phyloP scores from a whole-genome alignment of 78 protist genomes.

The Planoprotostelium fungivorum region DNA sequence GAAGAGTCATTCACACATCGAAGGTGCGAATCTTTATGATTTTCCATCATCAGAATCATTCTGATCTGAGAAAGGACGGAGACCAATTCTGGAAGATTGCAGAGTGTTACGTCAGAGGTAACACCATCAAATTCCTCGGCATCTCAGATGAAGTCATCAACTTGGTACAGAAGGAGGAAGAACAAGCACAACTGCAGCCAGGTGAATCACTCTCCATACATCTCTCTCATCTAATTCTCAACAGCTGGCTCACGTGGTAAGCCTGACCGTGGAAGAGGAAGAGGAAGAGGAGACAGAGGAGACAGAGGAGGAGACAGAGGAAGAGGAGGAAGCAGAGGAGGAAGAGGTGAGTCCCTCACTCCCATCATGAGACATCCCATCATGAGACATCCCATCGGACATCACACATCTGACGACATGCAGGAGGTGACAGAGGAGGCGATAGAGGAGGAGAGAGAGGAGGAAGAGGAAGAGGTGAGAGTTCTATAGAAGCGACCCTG shows the following conservation, averaged over 20 bases:
- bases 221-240: no score
- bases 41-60: background rate
- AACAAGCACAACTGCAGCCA: slow-evolving; percentile 7
- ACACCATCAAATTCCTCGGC: slow-evolving; percentile 83
- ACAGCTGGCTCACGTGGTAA: no score
- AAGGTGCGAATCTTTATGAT: slow-evolving; percentile 13
- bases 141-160: slow-evolving; percentile 81
- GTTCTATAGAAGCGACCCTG: slow-evolving; percentile 19
- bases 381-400: no score
- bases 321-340: slow-evolving; percentile 42
- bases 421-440: slow-evolving; percentile 14
- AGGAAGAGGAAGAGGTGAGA: slow-evolving; percentile 29
- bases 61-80: slow-evolving; percentile 53
- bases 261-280: slow-evolving; percentile 17
- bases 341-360: no score
- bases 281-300: slow-evolving; percentile 22
- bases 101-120: slow-evolving; percentile 87
- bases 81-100: slow-evolving; percentile 84
- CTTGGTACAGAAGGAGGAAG: slow-evolving; percentile 20
- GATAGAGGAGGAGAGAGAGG: slow-evolving; percentile 27
- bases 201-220: background rate
- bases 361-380: no score
- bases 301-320: slow-evolving; percentile 17
- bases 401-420: no score
- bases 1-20: slow-evolving; percentile 81